These are phyloP conservation scores for Infundibulicybe gibba DNA, from an alignment of 768 basidiomycete genomes.

Conservation along the genomic window DNA sequence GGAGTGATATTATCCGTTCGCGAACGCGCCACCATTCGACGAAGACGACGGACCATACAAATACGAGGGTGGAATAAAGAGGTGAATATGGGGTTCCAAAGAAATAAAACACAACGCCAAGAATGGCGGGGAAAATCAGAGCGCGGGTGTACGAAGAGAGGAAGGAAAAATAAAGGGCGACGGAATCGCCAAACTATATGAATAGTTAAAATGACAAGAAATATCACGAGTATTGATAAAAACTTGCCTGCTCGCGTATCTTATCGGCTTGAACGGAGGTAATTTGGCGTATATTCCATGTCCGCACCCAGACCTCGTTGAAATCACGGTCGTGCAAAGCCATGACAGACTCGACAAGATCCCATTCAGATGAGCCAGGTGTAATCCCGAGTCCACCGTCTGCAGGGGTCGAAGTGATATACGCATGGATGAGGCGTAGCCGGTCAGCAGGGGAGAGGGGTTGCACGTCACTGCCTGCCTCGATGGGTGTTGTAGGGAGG, in stretches of 20 bases:
- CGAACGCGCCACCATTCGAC: slow-evolving; percentile 92
- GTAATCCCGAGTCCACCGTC: slow-evolving; percentile 87
- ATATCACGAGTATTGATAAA: neutral
- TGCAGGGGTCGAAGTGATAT: slow-evolving; percentile 59
- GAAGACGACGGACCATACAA: slow-evolving; percentile 83
- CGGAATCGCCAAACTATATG: slow-evolving; percentile 66
- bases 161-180: slow-evolving; percentile 90
- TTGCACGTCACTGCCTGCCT: slow-evolving; percentile 37
- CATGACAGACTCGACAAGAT: slow-evolving; percentile 77
- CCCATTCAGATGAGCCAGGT: slow-evolving; percentile 69
- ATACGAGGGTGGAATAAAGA: slow-evolving; percentile 68
- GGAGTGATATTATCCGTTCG: slow-evolving; percentile 78
- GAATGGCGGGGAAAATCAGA: slow-evolving; percentile 68
- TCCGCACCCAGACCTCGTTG: slow-evolving; percentile 74
- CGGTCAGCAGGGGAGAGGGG: slow-evolving; percentile 69
- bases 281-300: slow-evolving; percentile 67
- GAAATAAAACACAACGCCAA: slow-evolving; percentile 70
- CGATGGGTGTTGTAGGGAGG: slow-evolving; percentile 53
- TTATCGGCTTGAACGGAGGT: slow-evolving; percentile 62
- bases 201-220: neutral
- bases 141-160: slow-evolving; percentile 80
- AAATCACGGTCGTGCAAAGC: slow-evolving; percentile 81
- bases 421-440: slow-evolving; percentile 73
- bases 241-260: slow-evolving; percentile 68
- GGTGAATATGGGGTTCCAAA: slow-evolving; percentile 73